phyloP scores from a whole-genome alignment of 1,284 basidiomycete genomes.

The Ustilago xerochloae region DNA sequence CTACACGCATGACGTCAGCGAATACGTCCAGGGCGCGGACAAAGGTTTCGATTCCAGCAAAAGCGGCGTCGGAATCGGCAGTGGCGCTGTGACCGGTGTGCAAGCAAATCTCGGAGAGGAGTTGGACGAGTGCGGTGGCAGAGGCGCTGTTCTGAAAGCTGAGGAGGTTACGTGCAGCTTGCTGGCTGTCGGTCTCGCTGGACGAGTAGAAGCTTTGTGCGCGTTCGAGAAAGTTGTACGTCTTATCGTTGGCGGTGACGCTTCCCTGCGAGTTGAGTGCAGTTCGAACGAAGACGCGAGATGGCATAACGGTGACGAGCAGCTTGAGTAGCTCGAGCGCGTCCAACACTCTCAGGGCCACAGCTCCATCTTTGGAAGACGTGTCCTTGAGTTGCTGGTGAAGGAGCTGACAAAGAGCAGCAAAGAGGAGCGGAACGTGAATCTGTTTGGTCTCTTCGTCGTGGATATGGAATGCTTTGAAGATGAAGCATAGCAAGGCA shows the following conservation, averaged over 20 bases:
- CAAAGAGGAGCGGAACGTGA: constrained; percentile 75
- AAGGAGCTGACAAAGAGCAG: constrained; percentile 34
- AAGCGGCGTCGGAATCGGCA: too few species aligned
- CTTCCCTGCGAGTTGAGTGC: background rate
- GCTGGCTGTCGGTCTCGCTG: constrained; percentile 49
- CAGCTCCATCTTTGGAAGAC: background rate
- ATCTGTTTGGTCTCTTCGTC: constrained; percentile 84
- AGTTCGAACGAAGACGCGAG: constrained; percentile 52
- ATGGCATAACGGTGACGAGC: constrained; percentile 50
- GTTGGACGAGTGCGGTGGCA: constrained; percentile 29
- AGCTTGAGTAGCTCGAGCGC: constrained; percentile 49
- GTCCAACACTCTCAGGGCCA: constrained; percentile 14
- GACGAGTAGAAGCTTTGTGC: constrained; percentile 39
- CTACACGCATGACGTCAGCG: constrained; percentile 42
- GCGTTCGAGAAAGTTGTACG: constrained; percentile 30
- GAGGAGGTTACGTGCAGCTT: constrained; percentile 39
- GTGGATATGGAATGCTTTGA: constrained; percentile 77
- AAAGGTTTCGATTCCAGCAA: constrained; percentile 19
- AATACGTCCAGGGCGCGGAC: constrained; percentile 46
- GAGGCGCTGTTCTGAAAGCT: constrained; percentile 40
- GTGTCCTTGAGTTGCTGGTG: constrained; percentile 6
- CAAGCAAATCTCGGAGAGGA: constrained; percentile 24
- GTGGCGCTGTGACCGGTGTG: constrained; percentile 1
- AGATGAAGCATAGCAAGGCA: constrained; percentile 74
- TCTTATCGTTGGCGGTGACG: background rate